Conservation (phyloP, 257 asterid species). For the Dorcoceras hygrometricum region DNA sequence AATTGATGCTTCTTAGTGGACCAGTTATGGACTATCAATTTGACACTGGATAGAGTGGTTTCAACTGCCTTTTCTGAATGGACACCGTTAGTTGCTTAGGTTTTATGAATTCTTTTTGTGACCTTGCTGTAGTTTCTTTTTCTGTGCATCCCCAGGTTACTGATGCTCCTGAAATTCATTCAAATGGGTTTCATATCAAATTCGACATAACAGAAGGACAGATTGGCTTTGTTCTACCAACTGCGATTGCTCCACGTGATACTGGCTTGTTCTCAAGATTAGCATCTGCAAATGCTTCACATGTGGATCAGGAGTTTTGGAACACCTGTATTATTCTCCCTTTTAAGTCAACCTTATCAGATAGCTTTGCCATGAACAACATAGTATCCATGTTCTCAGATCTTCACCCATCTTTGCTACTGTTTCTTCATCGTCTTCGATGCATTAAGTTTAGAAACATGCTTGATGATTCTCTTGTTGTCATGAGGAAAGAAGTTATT, state of each 20-base stretch:
- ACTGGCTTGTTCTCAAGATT: constrained; percentile 53
- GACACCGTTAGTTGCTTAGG: constrained; percentile 5
- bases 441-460: constrained; percentile 74
- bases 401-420: constrained; percentile 85
- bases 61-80: constrained; percentile 13
- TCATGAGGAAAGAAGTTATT: constrained; percentile 73
- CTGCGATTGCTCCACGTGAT: constrained; percentile 80
- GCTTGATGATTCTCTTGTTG: constrained; percentile 55
- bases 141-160: constrained; percentile 56
- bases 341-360: constrained; percentile 53
- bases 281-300: constrained; percentile 46
- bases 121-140: constrained; percentile 1
- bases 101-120: constrained; percentile 7
- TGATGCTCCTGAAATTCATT: constrained; percentile 95
- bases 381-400: constrained; percentile 82
- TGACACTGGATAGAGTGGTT: not conserved
- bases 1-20: constrained; percentile 16
- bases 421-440: constrained; percentile 83
- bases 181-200: constrained; percentile 87
- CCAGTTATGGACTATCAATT: constrained; percentile 1
- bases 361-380: constrained; percentile 50
- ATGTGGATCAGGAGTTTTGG: constrained; percentile 44
- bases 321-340: constrained; percentile 95
- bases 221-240: constrained; percentile 95
- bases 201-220: constrained; percentile 88